Conservation (phyloP, 345 rosid genomes). For the Ceriops decandra region DNA sequence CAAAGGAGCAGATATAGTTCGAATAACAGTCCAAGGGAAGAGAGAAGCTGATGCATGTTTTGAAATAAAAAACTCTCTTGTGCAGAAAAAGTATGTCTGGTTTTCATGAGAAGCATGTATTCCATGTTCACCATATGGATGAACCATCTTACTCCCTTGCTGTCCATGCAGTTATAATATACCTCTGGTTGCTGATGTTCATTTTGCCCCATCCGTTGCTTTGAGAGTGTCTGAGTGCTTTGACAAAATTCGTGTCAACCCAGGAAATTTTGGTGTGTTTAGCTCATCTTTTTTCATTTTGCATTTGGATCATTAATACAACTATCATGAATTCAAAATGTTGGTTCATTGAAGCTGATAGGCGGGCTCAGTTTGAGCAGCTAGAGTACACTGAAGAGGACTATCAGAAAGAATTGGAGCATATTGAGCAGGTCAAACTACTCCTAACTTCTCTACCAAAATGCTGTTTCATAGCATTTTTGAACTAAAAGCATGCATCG, state of each 20-base stretch:
- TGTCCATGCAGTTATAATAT: conserved; percentile 73
- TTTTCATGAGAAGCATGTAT: background rate
- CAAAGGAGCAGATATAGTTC: conserved; percentile 84
- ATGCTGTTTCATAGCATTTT: conserved; percentile 3
- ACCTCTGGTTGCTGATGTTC: conserved; percentile 97
- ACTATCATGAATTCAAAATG: conserved; percentile 13
- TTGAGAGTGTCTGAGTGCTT: conserved; percentile 92
- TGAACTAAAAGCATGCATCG: background rate
- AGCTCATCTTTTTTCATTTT: conserved; percentile 11
- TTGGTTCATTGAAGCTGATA: conserved; percentile 66
- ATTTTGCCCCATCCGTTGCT: conserved; percentile 93
- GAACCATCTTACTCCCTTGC: conserved; percentile 15
- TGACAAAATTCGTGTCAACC: conserved; percentile 97
- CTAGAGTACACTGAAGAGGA: conserved; percentile 93
- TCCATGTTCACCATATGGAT: conserved; percentile 4
- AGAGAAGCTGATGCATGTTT: conserved; percentile 97
- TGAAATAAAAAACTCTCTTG: conserved; percentile 84
- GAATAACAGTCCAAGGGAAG: conserved; percentile 98
- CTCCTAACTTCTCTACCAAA: background rate
- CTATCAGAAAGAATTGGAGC: conserved; percentile 91
- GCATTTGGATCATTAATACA: conserved; percentile 13
- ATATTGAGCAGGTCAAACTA: conserved; percentile 70
- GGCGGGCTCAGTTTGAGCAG: conserved; percentile 86
- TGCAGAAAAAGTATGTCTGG: conserved; percentile 69
- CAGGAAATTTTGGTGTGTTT: conserved; percentile 84